Evolutionary conservation across 768 basidiomycete species (phyloP), one percentile per base, ranked within the genome.

Genomic region (Pleurotus tuoliensis): DNA sequence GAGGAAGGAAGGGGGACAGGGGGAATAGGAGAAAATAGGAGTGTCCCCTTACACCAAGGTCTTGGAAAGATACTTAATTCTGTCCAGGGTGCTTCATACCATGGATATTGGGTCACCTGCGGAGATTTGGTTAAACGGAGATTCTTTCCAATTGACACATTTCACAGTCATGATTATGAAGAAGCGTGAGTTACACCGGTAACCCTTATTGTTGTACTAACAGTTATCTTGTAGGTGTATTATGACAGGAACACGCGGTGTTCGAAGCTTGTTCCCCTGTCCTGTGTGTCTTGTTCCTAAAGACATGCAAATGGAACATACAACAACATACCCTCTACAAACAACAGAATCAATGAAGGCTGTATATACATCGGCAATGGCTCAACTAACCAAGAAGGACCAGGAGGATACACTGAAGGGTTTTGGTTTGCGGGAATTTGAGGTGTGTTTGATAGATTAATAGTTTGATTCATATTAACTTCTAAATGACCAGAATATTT

Each of bases 151-250:
- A 20, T 73, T 8, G 62, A 79, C 15, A 20, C 75, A 0, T 74
- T 77, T 5, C 59, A 77, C 1, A 73, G 69, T 4, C 68, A 70
- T 4, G 76, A 80, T 48, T 79, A 76, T 54, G 71, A 79, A 58
- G 77, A 81, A 65, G 71, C 74, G 78, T 79, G 67, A 37, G 73
- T 53, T 48, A 39, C 25, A 15, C 30, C 20, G 37, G 22, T 34
- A 20, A 15, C 56, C 49, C 16, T 27, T 47, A 43, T 44, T 20
- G 43, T 13, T 47, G 40, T 24, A 30, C 40, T 27, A 37, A 46
- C 20, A 22, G 43, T 22, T 3, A 57, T 22, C 30, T 58, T n/a
- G n/a, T 77, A 72, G 45, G 71, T 65, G 64, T 48, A 63, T 74
- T 24, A 78, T 79, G 72, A 62, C 72, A 1, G 59, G 76, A 0